Evolutionary conservation across 176 grass and related monocot species (phyloP), one percentile per base, ranked within the genome.

Genomic region (Avena insularis): DNA sequence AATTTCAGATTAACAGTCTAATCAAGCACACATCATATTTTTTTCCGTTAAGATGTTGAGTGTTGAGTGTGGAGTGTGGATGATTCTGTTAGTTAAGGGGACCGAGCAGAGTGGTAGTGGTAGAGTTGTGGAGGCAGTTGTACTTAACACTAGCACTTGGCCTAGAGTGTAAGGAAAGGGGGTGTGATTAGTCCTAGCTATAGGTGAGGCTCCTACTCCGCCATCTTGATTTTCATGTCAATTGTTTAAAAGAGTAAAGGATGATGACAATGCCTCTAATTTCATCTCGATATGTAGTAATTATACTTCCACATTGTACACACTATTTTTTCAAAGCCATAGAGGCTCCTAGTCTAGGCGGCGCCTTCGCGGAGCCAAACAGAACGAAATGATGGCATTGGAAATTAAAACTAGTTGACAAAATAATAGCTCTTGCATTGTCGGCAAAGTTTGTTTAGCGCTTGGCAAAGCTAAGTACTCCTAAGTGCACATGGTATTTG

Each of bases 111-210:
- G 65, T 84, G 19, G 6, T 45, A 40, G 68, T 71, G 51, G 53
- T 71, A 59, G 62, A 83, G 55, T 35, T 71, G 46, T 86, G 74
- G 84, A 87, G 81, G 75, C 21, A 82, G 80, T 40, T 84, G 75
- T 75, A 80, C 81, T 84, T 78, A 87, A 75, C 77, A 58, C 75
- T 78, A 84, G 48, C 68, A 74, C 85, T 80, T 87, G 80, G 78
- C 49, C 74, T 79, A 27, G 7, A 38, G 75, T 87, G 46, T 13
- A 84, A 86, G 70, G 59, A 50, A 68, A 54, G 12, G 13, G 13
- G 4, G 12, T 54, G 12, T 54, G 12, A 1, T 4, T 3, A 51
- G 9, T 12, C 3, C 12, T 4, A 54, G 51, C 12, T 4, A 4
- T 8, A 23, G 61, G 10, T 10, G 3, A 11, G 3, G 36, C 43